Conservation (phyloP, 345 rosid species). For the Xanthoceras sorbifolium region DNA sequence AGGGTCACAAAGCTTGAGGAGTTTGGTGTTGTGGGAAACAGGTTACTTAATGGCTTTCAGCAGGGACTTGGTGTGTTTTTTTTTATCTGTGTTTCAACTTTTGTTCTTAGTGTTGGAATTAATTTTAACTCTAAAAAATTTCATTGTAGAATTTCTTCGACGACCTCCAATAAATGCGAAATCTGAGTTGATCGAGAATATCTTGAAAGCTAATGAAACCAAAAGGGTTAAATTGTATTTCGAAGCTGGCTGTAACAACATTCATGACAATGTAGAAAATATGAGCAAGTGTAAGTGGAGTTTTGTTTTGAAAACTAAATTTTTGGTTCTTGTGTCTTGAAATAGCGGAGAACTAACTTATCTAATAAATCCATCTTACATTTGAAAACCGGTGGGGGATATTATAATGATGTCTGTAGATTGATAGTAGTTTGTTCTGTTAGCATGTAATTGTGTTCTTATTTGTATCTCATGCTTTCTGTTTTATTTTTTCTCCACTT, state of each 20-base stretch:
- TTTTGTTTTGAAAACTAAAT: not conserved
- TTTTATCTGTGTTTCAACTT: not conserved
- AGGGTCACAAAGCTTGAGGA: slow-evolving; percentile 71
- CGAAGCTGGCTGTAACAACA: slow-evolving; percentile 54
- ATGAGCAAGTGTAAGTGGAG: slow-evolving; percentile 60
- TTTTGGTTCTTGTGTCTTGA: not conserved
- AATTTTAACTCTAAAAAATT: slow-evolving; percentile 1
- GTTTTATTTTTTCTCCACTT: not conserved
- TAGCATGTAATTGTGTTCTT: too few relatives aligned
- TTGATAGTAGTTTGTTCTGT: too few relatives aligned
- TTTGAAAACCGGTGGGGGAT: too few relatives aligned
- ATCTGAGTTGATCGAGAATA: slow-evolving; percentile 51
- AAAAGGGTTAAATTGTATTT: slow-evolving; percentile 58
- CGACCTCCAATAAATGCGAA: slow-evolving; percentile 51
- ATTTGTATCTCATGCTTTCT: not conserved
- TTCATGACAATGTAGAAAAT: slow-evolving; percentile 45
- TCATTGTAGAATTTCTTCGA: slow-evolving; percentile 51
- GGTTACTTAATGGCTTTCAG: slow-evolving; percentile 52
- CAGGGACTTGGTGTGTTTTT: slow-evolving; percentile 53
- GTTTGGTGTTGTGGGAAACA: slow-evolving; percentile 42
- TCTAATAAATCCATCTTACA: not conserved
- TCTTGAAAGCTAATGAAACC: slow-evolving; percentile 64
- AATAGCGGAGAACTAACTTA: not conserved
- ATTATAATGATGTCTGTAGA: too few relatives aligned
- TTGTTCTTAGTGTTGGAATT: not conserved